These are phyloP conservation scores for Lactuca saligna DNA, from an alignment of 129 eudicot species.

Conservation along the genomic window DNA sequence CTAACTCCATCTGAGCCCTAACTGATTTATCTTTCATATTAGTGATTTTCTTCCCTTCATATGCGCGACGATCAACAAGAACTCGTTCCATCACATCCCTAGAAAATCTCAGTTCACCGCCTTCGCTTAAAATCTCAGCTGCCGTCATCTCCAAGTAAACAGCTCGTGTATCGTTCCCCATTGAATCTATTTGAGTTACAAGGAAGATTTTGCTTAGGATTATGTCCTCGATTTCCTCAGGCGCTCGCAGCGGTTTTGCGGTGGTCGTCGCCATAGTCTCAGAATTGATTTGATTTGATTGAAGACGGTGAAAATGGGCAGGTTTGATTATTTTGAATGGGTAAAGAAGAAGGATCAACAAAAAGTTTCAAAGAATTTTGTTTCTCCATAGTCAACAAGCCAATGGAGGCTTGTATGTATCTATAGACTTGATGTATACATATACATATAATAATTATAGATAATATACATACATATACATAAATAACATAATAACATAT, in stretches of 20 bases:
- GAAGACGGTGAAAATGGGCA: background rate
- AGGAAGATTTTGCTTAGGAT: slow-evolving; percentile 75
- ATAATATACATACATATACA: background rate
- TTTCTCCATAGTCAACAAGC: slow-evolving; percentile 17
- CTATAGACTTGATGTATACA: slow-evolving; percentile 1
- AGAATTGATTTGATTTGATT: slow-evolving; percentile 8
- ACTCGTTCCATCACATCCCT: slow-evolving; percentile 78
- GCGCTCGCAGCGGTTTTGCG: slow-evolving; percentile 60
- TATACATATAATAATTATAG: background rate
- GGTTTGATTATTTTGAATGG: background rate
- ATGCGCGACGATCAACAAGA: slow-evolving; percentile 77
- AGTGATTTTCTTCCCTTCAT: slow-evolving; percentile 65
- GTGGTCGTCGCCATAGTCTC: slow-evolving; percentile 55
- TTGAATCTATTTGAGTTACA: slow-evolving; percentile 72
- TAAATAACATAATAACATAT: background rate
- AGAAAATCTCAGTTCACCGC: slow-evolving; percentile 54
- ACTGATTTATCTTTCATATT: slow-evolving; percentile 75
- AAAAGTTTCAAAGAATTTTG: slow-evolving; percentile 9
- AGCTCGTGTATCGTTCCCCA: slow-evolving; percentile 58
- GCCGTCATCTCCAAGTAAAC: slow-evolving; percentile 88
- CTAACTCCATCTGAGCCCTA: slow-evolving; percentile 68
- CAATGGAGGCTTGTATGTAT: slow-evolving; percentile 8
- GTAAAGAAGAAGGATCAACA: slow-evolving; percentile 16
- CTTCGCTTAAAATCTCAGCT: slow-evolving; percentile 83
- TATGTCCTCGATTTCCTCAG: slow-evolving; percentile 78